phyloP scores from a whole-genome alignment of 495 filamentous ascomycete genomes.

The Friedmanniomyces simplex region DNA sequence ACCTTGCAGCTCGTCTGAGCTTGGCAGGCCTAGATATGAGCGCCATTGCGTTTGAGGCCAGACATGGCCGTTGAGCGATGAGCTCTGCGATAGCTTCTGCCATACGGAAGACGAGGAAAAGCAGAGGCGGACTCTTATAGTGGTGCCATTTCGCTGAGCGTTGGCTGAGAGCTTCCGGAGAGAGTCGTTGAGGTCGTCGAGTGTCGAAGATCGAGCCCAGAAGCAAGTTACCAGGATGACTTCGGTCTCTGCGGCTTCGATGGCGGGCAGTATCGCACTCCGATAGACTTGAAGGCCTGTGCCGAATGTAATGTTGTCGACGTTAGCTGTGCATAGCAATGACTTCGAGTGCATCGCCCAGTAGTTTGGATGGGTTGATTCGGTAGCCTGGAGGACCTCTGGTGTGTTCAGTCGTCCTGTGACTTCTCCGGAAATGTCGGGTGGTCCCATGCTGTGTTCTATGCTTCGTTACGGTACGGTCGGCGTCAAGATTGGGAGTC shows the following conservation, averaged over 20 bases:
- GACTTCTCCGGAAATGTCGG: background rate
- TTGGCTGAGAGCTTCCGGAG: conserved; percentile 42
- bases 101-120: conserved; percentile 56
- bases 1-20: conserved; percentile 38
- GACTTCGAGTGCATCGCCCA: conserved; percentile 13
- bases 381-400: background rate
- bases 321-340: conserved; percentile 38
- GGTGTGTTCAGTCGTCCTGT: background rate
- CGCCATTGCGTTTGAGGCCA: conserved; percentile 49
- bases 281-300: conserved; percentile 46
- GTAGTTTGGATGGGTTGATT: conserved; percentile 21
- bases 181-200: conserved; percentile 38
- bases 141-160: conserved; percentile 21
- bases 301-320: conserved; percentile 43
- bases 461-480: too few relatives aligned
- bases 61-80: conserved; percentile 42
- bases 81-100: conserved; percentile 61
- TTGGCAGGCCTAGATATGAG: conserved; percentile 48
- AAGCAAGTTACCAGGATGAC: conserved; percentile 68
- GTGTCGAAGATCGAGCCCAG: conserved; percentile 52
- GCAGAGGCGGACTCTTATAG: conserved; percentile 46
- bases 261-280: conserved; percentile 42
- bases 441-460: background rate
- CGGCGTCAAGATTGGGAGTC: background rate
- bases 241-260: conserved; percentile 46